phyloP scores from a whole-genome alignment of 2,329 filamentous ascomycete species.

The Aspergillus sp. region DNA sequence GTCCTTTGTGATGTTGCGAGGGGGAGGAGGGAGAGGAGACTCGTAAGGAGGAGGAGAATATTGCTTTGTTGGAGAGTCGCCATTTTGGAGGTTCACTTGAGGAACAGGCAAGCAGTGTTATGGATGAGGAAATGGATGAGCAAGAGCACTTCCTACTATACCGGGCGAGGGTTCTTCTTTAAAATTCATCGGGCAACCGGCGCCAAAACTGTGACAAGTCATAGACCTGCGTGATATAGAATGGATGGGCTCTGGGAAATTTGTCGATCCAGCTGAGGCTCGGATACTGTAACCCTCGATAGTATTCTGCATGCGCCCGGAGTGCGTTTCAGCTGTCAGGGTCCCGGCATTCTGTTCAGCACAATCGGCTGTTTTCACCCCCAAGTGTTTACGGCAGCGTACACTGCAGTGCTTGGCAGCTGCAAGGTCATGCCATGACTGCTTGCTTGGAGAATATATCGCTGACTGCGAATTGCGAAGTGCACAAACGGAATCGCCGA shows the following conservation, averaged over 20 bases:
- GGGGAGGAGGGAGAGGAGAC: background rate
- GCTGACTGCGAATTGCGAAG: conserved; percentile 4
- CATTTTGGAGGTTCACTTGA: background rate
- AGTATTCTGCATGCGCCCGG: background rate
- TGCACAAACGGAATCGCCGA: conserved; percentile 2
- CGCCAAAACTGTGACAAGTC: background rate
- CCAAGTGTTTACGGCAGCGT: background rate
- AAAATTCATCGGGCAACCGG: background rate
- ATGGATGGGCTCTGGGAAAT: background rate
- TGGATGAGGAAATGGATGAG: no score
- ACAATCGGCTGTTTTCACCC: background rate
- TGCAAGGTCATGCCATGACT: background rate
- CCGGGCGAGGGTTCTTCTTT: background rate
- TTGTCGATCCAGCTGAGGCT: background rate
- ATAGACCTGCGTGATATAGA: background rate
- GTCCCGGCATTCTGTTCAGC: background rate
- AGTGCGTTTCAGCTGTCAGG: background rate
- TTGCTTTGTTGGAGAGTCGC: background rate
- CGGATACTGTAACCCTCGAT: background rate
- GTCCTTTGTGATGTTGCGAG: background rate
- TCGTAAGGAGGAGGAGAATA: background rate
- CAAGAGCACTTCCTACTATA: background rate
- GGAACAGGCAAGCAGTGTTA: background rate
- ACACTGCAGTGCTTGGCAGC: background rate
- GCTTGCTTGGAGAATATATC: background rate